Evolutionary conservation across 805 yeast species (phyloP).

Genomic region (Zygotorulaspora chibaensis): DNA sequence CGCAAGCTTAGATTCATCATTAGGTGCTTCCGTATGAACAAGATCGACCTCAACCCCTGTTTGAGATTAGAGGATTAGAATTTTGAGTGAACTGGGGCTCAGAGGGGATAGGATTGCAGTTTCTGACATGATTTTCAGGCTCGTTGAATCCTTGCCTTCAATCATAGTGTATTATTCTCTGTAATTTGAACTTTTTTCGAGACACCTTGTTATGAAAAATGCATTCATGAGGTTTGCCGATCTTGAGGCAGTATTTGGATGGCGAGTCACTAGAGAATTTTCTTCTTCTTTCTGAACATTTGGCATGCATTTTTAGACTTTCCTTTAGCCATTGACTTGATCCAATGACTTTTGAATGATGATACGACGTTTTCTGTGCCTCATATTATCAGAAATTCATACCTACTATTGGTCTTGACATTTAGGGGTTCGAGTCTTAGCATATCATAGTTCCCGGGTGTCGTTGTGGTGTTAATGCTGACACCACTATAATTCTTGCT

Average conservation of each 20-base stretch:
- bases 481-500: no score
- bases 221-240: conserved; percentile 10
- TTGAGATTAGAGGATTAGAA: conserved; percentile 10
- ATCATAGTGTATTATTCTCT: conserved; percentile 8
- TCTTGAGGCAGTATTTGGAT: conserved; percentile 15
- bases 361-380: no score
- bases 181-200: conserved; percentile 12
- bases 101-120: background rate
- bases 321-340: conserved; percentile 2
- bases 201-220: conserved; percentile 9
- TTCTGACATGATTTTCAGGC: conserved; percentile 6
- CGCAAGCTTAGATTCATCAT: background rate
- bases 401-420: no score
- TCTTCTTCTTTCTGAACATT: conserved; percentile 15
- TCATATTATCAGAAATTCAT: no score
- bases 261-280: conserved; percentile 15
- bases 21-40: background rate
- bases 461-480: no score
- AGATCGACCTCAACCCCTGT: background rate
- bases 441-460: no score
- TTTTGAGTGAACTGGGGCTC: background rate
- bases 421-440: no score
- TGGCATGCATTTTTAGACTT: conserved; percentile 13
- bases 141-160: conserved; percentile 11
- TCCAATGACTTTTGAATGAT: background rate